Evolutionary conservation across 305 asterid genomes (phyloP).

Genomic region (Andrographis paniculata): DNA sequence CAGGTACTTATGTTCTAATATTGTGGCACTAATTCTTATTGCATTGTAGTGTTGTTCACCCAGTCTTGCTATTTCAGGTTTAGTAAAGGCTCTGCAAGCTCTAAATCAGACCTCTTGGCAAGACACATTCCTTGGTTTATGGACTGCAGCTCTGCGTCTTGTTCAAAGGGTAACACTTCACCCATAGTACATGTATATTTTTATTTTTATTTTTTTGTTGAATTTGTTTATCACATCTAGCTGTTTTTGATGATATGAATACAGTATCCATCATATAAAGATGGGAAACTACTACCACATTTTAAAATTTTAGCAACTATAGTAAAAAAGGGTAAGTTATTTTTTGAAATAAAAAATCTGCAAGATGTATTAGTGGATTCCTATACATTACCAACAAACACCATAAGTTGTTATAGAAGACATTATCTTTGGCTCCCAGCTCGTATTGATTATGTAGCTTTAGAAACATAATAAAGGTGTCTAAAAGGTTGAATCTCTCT

Average conservation of each 20-base stretch:
- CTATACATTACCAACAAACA: no score
- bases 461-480: no score
- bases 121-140: conserved; percentile 87
- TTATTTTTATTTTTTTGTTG: no score
- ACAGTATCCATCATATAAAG: neutral
- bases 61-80: conserved; percentile 43
- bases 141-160: conserved; percentile 85
- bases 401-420: no score
- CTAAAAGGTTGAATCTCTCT: no score
- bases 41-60: conserved; percentile 18
- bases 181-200: neutral
- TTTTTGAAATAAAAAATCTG: no score
- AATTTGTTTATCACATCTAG: no score
- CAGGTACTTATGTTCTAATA: conserved; percentile 36
- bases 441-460: no score
- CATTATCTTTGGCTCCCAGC: no score
- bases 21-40: conserved; percentile 14
- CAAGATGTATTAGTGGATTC: no score
- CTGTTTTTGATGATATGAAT: neutral
- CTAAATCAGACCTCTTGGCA: conserved; percentile 78
- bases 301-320: neutral
- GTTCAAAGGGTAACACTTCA: conserved; percentile 63
- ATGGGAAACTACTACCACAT: neutral
- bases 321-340: no score
- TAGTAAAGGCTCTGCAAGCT: conserved; percentile 84